Evolutionary conservation across 2,329 filamentous ascomycete genomes (phyloP).

Genomic region (Ascocoryne sarcoides): DNA sequence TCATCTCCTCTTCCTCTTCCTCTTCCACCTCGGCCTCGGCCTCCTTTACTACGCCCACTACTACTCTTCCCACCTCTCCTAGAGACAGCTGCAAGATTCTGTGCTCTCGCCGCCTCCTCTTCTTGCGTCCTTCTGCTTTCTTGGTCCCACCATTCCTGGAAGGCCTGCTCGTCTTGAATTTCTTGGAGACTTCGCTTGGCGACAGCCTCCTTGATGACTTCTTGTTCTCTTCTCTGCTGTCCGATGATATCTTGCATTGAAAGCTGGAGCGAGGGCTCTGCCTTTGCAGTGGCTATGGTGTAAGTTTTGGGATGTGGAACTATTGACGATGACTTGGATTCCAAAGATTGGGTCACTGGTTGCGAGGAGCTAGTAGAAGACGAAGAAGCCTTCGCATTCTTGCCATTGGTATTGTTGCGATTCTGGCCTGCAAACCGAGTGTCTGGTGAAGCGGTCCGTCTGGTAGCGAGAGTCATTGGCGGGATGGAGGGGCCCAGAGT

Average conservation of each 20-base stretch:
- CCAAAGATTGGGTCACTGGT: slow-evolving; percentile 9
- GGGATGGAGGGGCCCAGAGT: slow-evolving; percentile 9
- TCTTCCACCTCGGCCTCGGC: slow-evolving; percentile 13
- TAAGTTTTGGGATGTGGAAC: slow-evolving; percentile 54
- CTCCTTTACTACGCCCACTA: slow-evolving; percentile 11
- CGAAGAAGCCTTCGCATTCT: slow-evolving; percentile 9
- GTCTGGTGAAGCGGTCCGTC: slow-evolving; percentile 50
- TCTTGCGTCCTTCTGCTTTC: slow-evolving; percentile 63
- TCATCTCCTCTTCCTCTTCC: slow-evolving; percentile 13
- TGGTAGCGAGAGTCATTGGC: slow-evolving; percentile 30
- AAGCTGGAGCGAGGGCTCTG: slow-evolving; percentile 56
- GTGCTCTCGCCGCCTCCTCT: slow-evolving; percentile 21
- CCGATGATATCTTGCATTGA: slow-evolving; percentile 84
- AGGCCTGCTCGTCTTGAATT: slow-evolving; percentile 94
- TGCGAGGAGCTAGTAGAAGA: slow-evolving; percentile 11
- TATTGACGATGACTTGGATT: slow-evolving; percentile 31
- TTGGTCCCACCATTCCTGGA: slow-evolving; percentile 93
- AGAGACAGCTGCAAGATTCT: slow-evolving; percentile 2
- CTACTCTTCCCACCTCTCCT: slow-evolving; percentile 18
- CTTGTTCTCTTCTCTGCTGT: slow-evolving; percentile 78
- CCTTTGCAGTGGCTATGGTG: slow-evolving; percentile 47
- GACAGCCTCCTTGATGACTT: slow-evolving; percentile 70
- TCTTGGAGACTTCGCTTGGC: slow-evolving; percentile 86
- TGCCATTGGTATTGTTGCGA: slow-evolving; percentile 13
- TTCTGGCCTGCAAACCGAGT: slow-evolving; percentile 52